phyloP scores from a whole-genome alignment of 805 yeast genomes.

The Lipomyces sp. region DNA sequence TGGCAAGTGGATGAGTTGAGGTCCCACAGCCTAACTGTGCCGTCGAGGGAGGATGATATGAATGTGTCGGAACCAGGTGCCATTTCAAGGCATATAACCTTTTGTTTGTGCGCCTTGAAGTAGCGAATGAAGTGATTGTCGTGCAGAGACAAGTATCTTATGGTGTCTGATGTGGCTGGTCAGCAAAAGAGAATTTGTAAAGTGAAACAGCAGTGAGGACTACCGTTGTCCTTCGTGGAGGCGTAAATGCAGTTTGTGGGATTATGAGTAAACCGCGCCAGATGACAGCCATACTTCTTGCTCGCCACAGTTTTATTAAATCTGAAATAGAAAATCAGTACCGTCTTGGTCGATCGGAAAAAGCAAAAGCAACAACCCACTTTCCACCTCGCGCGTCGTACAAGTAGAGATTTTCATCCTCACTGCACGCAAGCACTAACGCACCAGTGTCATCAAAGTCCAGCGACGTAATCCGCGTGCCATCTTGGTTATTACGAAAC shows the following conservation, averaged over 20 bases:
- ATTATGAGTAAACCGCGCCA: slow-evolving; percentile 78
- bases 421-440: slow-evolving; percentile 68
- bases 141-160: slow-evolving; percentile 71
- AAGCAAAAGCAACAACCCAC: slow-evolving; percentile 38
- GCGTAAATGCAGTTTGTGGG: slow-evolving; percentile 74
- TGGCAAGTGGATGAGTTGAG: slow-evolving; percentile 61
- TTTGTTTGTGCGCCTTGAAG: slow-evolving; percentile 80
- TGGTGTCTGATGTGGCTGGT: slow-evolving; percentile 33
- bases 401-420: slow-evolving; percentile 77
- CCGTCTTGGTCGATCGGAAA: neutral
- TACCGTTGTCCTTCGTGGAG: slow-evolving; percentile 75
- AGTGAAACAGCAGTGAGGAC: slow-evolving; percentile 28
- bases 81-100: slow-evolving; percentile 69
- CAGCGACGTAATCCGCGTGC: slow-evolving; percentile 39
- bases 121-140: slow-evolving; percentile 80
- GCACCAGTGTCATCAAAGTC: slow-evolving; percentile 85
- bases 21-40: slow-evolving; percentile 87
- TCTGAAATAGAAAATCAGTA: slow-evolving; percentile 6
- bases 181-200: neutral
- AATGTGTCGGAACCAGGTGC: slow-evolving; percentile 66
- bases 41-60: slow-evolving; percentile 68
- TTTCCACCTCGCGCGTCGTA: slow-evolving; percentile 72
- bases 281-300: slow-evolving; percentile 88
- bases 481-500: slow-evolving; percentile 44
- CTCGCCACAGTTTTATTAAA: slow-evolving; percentile 61